phyloP scores from a whole-genome alignment of 2,329 filamentous ascomycete species.

The Epichloe aotearoae region DNA sequence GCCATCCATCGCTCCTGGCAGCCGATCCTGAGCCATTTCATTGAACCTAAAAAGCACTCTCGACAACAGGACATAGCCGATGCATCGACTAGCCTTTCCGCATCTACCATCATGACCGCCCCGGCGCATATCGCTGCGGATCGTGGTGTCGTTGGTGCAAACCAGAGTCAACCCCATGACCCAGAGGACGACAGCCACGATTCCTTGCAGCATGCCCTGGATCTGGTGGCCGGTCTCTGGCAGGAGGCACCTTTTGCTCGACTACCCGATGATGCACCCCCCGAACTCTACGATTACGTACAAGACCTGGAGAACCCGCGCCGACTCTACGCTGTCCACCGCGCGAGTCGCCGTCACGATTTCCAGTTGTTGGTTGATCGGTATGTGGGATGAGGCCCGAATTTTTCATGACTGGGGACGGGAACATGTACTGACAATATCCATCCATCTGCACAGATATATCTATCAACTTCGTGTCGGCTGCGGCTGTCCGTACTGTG shows the following conservation, averaged over 20 bases:
- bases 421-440: not conserved
- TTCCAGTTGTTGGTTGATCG: constrained; percentile 56
- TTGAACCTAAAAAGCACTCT: not conserved
- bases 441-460: constrained; percentile 38
- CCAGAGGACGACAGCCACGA: constrained; percentile 3
- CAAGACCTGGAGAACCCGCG: constrained; percentile 48
- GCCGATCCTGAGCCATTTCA: not conserved
- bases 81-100: constrained; percentile 1
- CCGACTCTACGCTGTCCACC: constrained; percentile 46
- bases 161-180: not conserved
- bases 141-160: constrained; percentile 3
- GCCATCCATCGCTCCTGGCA: not conserved
- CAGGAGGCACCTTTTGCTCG: constrained; percentile 42
- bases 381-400: constrained; percentile 25
- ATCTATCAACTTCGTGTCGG: constrained; percentile 72
- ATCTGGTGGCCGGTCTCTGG: constrained; percentile 46
- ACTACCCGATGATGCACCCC: constrained; percentile 46
- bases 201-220: constrained; percentile 22
- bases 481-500: constrained; percentile 56
- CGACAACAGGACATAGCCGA: not conserved
- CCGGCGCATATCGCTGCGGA: constrained; percentile 4
- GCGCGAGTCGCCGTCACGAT: constrained; percentile 45
- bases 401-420: not conserved
- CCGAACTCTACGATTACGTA: constrained; percentile 40
- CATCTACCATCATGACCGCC: constrained; percentile 7